Evolutionary conservation across 2,329 filamentous ascomycete species (phyloP), one percentile per base, ranked within the genome.

Genomic region (Cytospora chrysosperma): DNA sequence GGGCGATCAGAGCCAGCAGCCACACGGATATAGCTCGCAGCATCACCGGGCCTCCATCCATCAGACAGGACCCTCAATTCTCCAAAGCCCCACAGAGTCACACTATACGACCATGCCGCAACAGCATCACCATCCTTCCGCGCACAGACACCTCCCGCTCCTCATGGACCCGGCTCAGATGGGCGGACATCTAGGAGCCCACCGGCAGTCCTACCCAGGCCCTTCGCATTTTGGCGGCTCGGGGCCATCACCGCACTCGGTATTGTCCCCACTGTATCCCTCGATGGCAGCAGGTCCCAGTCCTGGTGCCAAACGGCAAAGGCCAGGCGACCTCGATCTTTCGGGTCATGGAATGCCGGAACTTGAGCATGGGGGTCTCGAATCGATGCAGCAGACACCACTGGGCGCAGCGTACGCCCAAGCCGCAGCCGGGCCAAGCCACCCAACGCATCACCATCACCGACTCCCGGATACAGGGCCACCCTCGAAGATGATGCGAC

Each of bases 401-500:
- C 76, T 87, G 71, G 79, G 82, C n/a, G 77, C 77, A 21, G 75
- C 80, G 13, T 85, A 85, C 65, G 77, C 78, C 65, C 77, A 84
- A 70, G 71, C 79, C 59, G 72, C 81, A 60, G 72, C 77, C 28
- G 78, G 80, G 40, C 54, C 59, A 34, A 78, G 80, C 34, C 77
- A 80, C 27, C 83, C 84, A 43, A 85, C 85, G 54, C 91, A 96
- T 72, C 91, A 94, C 71, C 93, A 97, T 71, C 91, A 93, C 70
- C 88, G 89, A 50, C 82, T 93, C 43, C 91, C 92, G 56, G 87
- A 92, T 68, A 88, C 90, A 67, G 87, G 85, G 13, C 87, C 88
- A 26, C 86, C 89, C 21, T 82, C 84, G 59, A 90, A 91, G 76
- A 82, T 90, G 77, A 82, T 87, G 78, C 81, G 87, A 68, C 81